Conservation (phyloP, 805 yeast genomes). For the Myxozyma neotropica region DNA sequence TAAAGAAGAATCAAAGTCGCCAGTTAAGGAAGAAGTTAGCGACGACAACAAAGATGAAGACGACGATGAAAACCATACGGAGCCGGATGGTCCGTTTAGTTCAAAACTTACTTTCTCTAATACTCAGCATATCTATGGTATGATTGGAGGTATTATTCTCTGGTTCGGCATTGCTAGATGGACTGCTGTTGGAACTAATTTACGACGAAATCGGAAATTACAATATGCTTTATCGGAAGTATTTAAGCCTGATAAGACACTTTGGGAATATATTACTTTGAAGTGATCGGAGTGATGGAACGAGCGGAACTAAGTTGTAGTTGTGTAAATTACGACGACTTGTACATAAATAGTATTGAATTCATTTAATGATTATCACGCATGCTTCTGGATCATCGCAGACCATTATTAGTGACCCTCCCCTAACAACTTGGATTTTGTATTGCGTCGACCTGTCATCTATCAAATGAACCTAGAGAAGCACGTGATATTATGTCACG, state of each 20-base stretch:
- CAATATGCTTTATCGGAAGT: slow-evolving; percentile 12
- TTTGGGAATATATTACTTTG: slow-evolving; percentile 5
- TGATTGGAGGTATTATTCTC: slow-evolving; percentile 16
- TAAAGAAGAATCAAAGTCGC: neutral
- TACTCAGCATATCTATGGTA: slow-evolving; percentile 24
- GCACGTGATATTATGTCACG: neutral
- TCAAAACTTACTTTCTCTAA: neutral
- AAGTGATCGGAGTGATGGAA: no score
- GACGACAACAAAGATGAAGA: neutral
- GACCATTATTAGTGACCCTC: no score
- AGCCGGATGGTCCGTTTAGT: neutral
- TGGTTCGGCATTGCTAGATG: slow-evolving; percentile 27
- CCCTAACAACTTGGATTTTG: no score
- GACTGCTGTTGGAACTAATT: slow-evolving; percentile 15
- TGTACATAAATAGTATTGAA: neutral
- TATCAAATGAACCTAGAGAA: no score
- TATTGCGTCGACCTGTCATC: no score
- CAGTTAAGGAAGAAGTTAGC: neutral
- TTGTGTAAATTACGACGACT: neutral
- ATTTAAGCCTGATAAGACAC: slow-evolving; percentile 12
- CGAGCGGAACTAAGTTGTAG: no score
- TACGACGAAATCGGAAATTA: slow-evolving; percentile 15
- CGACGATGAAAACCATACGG: neutral
- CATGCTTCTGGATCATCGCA: no score
- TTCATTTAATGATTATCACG: neutral